A percentile compares a stretch with the other conserved stretches of the same genome.
Conservation (phyloP, 176 grass and related monocot species). For the Phyllostachys edulis region DNA sequence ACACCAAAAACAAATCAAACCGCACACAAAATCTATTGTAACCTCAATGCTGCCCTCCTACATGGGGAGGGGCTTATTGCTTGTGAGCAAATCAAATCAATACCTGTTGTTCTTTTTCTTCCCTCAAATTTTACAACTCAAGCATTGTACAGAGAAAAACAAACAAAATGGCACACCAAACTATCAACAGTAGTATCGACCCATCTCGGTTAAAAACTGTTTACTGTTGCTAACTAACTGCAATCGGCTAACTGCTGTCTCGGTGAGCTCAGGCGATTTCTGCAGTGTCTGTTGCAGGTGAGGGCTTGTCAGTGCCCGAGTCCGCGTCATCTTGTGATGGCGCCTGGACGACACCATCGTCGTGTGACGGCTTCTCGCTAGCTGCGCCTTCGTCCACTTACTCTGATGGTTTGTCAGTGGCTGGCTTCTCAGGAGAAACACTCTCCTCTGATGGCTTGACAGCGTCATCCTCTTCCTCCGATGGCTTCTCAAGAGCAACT, state of each 20-base stretch:
- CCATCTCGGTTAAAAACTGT: slow-evolving; percentile 38
- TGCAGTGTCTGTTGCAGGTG: not conserved
- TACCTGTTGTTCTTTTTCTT: slow-evolving; percentile 7
- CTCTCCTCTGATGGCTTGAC: slow-evolving; percentile 30
- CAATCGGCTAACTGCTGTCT: not conserved
- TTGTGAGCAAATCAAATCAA: slow-evolving; percentile 45
- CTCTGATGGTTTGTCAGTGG: slow-evolving; percentile 1
- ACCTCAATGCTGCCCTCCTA: slow-evolving; percentile 28
- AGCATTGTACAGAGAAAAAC: slow-evolving; percentile 28
- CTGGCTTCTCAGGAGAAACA: slow-evolving; percentile 9
- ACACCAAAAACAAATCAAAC: slow-evolving; percentile 4
- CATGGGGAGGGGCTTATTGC: slow-evolving; percentile 34
- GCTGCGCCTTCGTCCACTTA: slow-evolving; percentile 23
- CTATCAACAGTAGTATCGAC: slow-evolving; percentile 25
- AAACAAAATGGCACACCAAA: slow-evolving; percentile 32
- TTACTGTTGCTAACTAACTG: slow-evolving; percentile 21
- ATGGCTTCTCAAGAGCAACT: slow-evolving; percentile 12
- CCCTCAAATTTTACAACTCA: slow-evolving; percentile 66
- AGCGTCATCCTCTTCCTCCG: slow-evolving; percentile 13
- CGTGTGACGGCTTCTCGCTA: not conserved
- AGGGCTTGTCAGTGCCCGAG: not conserved
- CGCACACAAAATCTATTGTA: slow-evolving; percentile 25
- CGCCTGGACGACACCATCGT: not conserved
- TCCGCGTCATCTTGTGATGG: not conserved
- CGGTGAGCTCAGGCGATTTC: slow-evolving; percentile 16